phyloP scores from a whole-genome alignment of 2,329 filamentous ascomycete genomes.

The Amauroascus verrucosus region DNA sequence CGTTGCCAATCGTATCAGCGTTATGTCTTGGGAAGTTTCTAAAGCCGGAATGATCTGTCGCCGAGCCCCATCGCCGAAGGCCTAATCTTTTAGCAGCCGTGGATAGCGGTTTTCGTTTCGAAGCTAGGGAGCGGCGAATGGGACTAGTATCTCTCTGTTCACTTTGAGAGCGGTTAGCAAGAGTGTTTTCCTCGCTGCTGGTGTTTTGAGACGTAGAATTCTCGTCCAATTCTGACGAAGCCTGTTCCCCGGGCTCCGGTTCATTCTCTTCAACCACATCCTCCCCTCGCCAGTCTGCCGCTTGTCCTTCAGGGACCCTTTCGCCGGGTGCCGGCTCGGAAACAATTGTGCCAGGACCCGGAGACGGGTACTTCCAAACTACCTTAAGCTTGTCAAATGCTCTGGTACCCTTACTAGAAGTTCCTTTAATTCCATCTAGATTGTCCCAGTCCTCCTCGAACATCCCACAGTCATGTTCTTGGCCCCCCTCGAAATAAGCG shows the following conservation, averaged over 20 bases:
- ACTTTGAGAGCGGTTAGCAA: neutral
- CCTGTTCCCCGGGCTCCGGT: constrained; percentile 1
- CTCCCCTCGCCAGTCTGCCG: constrained; percentile 66
- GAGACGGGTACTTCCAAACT: constrained; percentile 57
- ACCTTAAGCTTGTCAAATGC: constrained; percentile 75
- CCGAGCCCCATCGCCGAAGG: neutral
- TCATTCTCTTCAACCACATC: constrained; percentile 29
- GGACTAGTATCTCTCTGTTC: neutral
- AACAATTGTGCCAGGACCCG: constrained; percentile 38
- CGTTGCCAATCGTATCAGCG: neutral
- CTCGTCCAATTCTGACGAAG: constrained; percentile 4
- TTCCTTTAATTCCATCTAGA: constrained; percentile 94
- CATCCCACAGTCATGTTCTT: constrained; percentile 57
- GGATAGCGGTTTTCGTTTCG: neutral
- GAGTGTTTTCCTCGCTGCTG: neutral
- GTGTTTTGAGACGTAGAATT: neutral
- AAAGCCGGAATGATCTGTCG: neutral
- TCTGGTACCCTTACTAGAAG: constrained; percentile 65
- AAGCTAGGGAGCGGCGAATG: neutral
- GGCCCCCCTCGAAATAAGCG: constrained; percentile 77
- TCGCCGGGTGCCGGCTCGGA: constrained; percentile 56
- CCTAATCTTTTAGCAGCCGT: neutral
- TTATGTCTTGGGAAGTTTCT: constrained; percentile 4
- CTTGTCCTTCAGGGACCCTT: constrained; percentile 56
- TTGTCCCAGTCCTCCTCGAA: constrained; percentile 63